These are phyloP conservation scores for Penicillium psychrofluorescens DNA, from an alignment of 495 filamentous ascomycete genomes.

Conservation along the genomic window DNA sequence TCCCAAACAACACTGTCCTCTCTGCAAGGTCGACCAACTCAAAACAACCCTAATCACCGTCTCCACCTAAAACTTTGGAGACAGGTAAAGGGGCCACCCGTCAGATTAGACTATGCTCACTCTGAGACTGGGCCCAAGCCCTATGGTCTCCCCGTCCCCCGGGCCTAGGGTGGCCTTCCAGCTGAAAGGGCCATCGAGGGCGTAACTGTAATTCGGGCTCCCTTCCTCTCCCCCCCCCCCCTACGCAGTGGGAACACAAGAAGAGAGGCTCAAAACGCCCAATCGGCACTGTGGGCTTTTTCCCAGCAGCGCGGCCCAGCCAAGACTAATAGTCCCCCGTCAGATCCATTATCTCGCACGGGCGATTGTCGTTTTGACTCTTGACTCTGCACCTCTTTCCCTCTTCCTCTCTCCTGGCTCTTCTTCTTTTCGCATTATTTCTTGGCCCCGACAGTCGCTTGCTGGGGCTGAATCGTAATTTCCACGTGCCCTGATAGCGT, in stretches of 20 bases:
- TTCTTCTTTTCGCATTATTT: not conserved
- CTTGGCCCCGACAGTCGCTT: not conserved
- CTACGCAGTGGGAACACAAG: not conserved
- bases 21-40: too few relatives aligned
- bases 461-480: constrained; percentile 1
- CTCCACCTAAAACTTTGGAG: constrained; percentile 11
- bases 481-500: not conserved
- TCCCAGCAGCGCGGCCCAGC: too few relatives aligned
- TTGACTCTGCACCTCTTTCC: not conserved
- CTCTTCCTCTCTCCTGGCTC: not conserved
- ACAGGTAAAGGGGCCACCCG: constrained; percentile 5
- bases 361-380: too few relatives aligned
- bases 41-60: too few relatives aligned
- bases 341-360: too few relatives aligned
- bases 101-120: too few relatives aligned
- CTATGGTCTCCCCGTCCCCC: too few relatives aligned
- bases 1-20: too few relatives aligned
- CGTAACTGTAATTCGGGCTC: too few relatives aligned
- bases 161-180: constrained; percentile 1
- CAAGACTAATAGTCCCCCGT: too few relatives aligned
- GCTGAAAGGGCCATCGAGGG: not conserved
- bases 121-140: too few relatives aligned
- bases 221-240: not conserved
- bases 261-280: constrained; percentile 18
- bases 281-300: constrained; percentile 10